Evolutionary conservation across 176 grass and related monocot species (phyloP).

Genomic region (Elaeis guineensis): DNA sequence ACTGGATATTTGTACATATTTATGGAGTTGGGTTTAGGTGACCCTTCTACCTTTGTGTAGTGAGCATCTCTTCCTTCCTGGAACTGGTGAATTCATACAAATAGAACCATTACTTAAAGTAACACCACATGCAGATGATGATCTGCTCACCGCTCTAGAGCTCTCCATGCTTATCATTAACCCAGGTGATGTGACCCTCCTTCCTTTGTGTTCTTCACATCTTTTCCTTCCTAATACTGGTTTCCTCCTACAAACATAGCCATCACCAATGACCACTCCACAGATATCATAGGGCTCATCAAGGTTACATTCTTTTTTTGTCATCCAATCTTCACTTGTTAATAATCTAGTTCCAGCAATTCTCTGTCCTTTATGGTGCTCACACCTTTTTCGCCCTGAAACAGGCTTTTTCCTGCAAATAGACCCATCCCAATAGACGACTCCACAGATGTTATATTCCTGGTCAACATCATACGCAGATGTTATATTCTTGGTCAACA

Average conservation of each 20-base stretch:
- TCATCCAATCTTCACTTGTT: neutral
- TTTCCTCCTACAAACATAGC: conserved; percentile 5
- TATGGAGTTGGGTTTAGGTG: neutral
- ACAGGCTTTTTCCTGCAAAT: conserved; percentile 17
- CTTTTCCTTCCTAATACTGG: conserved; percentile 24
- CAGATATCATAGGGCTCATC: conserved; percentile 4
- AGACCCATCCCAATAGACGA: conserved; percentile 14
- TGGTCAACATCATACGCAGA: conserved; percentile 11
- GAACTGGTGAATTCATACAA: conserved; percentile 31
- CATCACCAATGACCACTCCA: conserved; percentile 2
- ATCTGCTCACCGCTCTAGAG: neutral
- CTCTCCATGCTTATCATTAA: conserved; percentile 10
- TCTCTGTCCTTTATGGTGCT: conserved; percentile 26
- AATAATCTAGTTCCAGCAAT: neutral
- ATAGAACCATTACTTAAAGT: conserved; percentile 27
- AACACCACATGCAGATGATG: conserved; percentile 34
- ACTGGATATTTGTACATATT: too few species aligned
- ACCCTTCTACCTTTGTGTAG: conserved; percentile 35
- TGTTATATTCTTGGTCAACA: too few species aligned
- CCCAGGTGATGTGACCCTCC: conserved; percentile 11
- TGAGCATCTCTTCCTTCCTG: conserved; percentile 40
- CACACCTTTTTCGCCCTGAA: conserved; percentile 23
- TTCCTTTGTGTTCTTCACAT: conserved; percentile 29
- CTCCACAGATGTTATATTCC: conserved; percentile 5
- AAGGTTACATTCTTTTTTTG: too few species aligned